Evolutionary conservation across 148 eudicot species (phyloP).

Genomic region (Vaccinium myrtillus): DNA sequence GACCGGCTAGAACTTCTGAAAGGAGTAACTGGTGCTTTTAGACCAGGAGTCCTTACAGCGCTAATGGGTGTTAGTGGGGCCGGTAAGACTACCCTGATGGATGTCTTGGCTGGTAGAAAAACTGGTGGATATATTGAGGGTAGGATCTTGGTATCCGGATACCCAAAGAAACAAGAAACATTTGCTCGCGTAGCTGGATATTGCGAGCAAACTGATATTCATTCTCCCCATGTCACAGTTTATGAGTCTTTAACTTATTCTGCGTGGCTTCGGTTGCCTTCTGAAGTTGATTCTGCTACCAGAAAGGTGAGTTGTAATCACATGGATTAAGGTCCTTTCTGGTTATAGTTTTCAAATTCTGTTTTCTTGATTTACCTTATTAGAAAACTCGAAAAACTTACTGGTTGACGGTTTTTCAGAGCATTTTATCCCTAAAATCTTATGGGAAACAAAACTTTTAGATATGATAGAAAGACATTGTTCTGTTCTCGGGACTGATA

Average conservation of each 20-base stretch:
- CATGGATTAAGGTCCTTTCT: not conserved
- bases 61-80: conserved; percentile 92
- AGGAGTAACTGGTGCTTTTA: conserved; percentile 73
- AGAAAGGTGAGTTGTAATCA: conserved; percentile 52
- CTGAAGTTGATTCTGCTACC: conserved; percentile 47
- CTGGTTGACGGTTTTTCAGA: not conserved
- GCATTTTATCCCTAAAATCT: not conserved
- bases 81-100: conserved; percentile 94
- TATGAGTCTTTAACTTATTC: conserved; percentile 72
- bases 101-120: conserved; percentile 79
- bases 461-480: not conserved
- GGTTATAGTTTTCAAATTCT: not conserved
- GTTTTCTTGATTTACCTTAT: not conserved
- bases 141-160: conserved; percentile 39
- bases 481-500: not conserved
- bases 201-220: too few relatives aligned
- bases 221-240: conserved; percentile 29
- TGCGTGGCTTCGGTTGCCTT: conserved; percentile 74
- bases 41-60: conserved; percentile 86
- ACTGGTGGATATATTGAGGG: conserved; percentile 81
- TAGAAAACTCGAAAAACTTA: not conserved
- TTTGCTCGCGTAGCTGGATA: too few relatives aligned
- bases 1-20: conserved; percentile 64
- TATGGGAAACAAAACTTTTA: not conserved
- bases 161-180: too few relatives aligned